These are phyloP conservation scores for Carex scoparia DNA, from an alignment of 176 grass and related monocot genomes.

Conservation along the genomic window DNA sequence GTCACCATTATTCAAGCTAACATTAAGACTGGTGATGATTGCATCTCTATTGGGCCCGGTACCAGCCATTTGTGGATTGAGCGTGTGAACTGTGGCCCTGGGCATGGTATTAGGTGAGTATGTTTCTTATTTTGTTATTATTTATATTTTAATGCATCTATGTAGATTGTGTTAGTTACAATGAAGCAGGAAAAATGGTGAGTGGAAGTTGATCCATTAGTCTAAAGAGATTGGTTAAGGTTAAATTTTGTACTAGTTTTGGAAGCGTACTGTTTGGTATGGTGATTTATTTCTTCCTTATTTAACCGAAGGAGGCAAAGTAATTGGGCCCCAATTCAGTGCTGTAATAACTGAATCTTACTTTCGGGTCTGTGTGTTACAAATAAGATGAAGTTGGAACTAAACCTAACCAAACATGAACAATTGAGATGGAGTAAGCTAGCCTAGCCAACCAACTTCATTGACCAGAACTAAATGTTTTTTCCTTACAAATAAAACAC, in stretches of 20 bases:
- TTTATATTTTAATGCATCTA: background rate
- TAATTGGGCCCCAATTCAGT: background rate
- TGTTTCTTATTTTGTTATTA: no score
- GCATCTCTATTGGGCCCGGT: slow-evolving; percentile 77
- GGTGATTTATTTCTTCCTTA: background rate
- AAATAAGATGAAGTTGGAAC: background rate
- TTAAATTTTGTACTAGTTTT: background rate
- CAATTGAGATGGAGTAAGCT: background rate
- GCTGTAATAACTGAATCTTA: background rate
- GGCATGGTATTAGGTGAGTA: slow-evolving; percentile 80
- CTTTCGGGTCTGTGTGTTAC: background rate
- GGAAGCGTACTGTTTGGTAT: background rate
- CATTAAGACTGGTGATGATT: slow-evolving; percentile 88
- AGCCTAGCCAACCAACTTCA: slow-evolving; percentile 10
- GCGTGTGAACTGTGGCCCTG: slow-evolving; percentile 69
- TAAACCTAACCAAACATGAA: slow-evolving; percentile 15
- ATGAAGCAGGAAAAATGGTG: background rate
- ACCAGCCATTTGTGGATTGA: slow-evolving; percentile 86
- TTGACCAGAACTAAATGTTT: background rate
- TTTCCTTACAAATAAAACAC: slow-evolving; percentile 3
- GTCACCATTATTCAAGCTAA: slow-evolving; percentile 47
- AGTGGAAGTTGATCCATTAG: no score
- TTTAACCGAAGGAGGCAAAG: background rate
- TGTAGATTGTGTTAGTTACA: background rate
- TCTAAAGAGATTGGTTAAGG: background rate